Base-by-base conservation (phyloP, 2,329 filamentous ascomycete genomes). In the Aureobasidium sp. region DNA sequence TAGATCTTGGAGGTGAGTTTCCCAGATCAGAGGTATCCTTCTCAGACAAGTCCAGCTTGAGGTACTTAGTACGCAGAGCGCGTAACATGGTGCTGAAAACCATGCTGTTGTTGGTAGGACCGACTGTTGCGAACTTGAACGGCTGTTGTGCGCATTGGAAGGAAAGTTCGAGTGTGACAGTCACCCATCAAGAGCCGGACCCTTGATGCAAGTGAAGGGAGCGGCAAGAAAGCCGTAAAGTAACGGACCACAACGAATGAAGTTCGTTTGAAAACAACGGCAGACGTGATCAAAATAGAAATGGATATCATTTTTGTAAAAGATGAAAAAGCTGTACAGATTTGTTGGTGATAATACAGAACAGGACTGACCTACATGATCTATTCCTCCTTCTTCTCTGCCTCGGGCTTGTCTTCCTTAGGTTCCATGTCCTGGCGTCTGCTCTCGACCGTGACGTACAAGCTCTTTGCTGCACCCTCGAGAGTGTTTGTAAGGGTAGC, bases 361-460 rank as follows among this genome's bases (percentile, higher is more conserved):
- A 21, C 27, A 37, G 47, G 7, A n/a, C 17, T 45, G 38, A 46
- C 47, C 19, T 54, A 40, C 29, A 23, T 21, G 46, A 13, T 40
- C 47, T 47, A 37, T 29, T 43, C 21, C 37, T 57, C 57, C 57
- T 61, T 60, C 47, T 62, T 61, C 25, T 50, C 58, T 35, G 38
- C 51, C 31, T 67, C 64, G 1, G 64, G 63, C 35, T 61, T 49
- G 66, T 89, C 86, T 42, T 54, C 50, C 25, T 54, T 54, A n/a
- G 57, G 23, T 69, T 96, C 90, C 72, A 99, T 74, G 76, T 93
- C 87, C 51, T 79, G 84, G 74, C 86, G 85, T 72, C 93, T 81
- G 51, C 89, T 84, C 79, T 97, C 93, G 68, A 99, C 78, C 13
- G 93, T 90, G 64, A 96, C 81, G 81, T 93, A 97, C 67, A 99